Base-by-base conservation (phyloP, 2,329 filamentous ascomycete genomes). In the Penicillium sp. region DNA sequence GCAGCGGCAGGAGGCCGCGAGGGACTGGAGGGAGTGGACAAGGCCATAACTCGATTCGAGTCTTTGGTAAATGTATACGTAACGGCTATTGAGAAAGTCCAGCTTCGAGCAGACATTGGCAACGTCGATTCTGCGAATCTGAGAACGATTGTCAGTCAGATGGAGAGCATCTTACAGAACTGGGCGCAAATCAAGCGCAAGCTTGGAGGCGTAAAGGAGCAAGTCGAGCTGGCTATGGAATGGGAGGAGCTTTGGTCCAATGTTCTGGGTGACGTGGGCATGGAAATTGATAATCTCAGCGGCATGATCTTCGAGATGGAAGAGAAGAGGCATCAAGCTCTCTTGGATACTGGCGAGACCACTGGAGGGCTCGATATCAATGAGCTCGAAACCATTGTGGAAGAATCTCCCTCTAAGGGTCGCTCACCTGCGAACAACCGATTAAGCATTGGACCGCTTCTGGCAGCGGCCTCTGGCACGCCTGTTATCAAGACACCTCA, bases 191-290 rank as follows among this genome's bases (percentile, higher is more conserved):
- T 97, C 67, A 90, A 91, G 67, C 81, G 80, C 43, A 88, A 89
- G 1, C 79, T 99, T 50, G 89, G 89, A 61, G 87, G 78, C 26
- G 89, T 96, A 55, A 96, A 96, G 72, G 85, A 85, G 48, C 93
- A 98, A 70, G 93, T 99, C 19, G 95, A 98, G 74, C 87, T 96
- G 57, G 95, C 95, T 47, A 96, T 98, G 92, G 95, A 99, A 71
- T 99, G 93, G 93, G 93, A 97, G 73, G 93, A 98, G 76, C 81
- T 99, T 35, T 98, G 95, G 93, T 91, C 91, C 66, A 91, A 85
- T 62, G 93, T 98, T 3, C 80, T 99, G 3, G 93, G 93, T 45
- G 93, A 98, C 71, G 96, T 98, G 59, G 90, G 93, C 52, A 86
- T 88, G 60, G 95, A 99, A 76, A 88, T 92, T 70, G 90, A 95